Evolutionary conservation across 2,329 filamentous ascomycete genomes (phyloP).

Genomic region (Talaromyces sp.): DNA sequence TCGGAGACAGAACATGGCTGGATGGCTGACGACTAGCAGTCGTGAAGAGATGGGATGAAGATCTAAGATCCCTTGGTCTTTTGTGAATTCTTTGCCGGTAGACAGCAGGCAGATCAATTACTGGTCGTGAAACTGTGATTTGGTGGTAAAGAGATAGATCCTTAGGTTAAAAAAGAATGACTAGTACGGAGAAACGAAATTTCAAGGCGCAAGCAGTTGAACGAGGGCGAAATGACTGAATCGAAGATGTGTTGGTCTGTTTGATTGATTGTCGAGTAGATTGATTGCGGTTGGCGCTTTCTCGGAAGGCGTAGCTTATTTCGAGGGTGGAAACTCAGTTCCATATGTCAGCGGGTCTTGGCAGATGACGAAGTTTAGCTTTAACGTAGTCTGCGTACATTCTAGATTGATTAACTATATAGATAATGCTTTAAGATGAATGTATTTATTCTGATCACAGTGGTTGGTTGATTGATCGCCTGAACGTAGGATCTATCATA

Average conservation of each 20-base stretch:
- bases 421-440: background rate
- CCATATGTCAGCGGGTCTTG: constrained; percentile 7
- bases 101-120: background rate
- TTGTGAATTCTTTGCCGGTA: background rate
- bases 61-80: background rate
- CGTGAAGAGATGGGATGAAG: background rate
- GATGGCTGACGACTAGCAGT: background rate
- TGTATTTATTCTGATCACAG: no score
- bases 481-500: background rate
- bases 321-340: background rate
- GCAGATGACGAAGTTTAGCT: background rate
- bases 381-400: background rate
- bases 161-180: background rate
- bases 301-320: background rate
- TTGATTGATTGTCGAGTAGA: background rate
- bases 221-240: background rate
- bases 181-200: background rate
- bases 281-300: background rate
- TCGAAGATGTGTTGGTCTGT: background rate
- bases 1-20: constrained; percentile 63
- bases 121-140: background rate
- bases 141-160: background rate
- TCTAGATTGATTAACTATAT: background rate
- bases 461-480: background rate
- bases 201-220: background rate